Evolutionary conservation across 805 yeast genomes (phyloP).

Genomic region (Candida broadrunensis): DNA sequence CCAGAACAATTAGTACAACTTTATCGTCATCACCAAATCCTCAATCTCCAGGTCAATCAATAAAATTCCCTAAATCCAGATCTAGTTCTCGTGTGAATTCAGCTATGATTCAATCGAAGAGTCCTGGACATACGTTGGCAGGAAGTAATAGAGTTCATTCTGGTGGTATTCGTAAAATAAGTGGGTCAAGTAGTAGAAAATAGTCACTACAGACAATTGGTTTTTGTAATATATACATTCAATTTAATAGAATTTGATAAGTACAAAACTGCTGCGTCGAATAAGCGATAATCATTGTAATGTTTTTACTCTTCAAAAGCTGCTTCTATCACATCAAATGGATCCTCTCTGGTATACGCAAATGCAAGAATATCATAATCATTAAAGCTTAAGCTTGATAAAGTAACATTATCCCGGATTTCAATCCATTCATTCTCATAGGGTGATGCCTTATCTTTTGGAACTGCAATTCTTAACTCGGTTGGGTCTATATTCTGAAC

Average conservation of each 20-base stretch:
- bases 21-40: slow-evolving; percentile 27
- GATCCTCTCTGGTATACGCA: slow-evolving; percentile 32
- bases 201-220: background rate
- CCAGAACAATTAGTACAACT: slow-evolving; percentile 46
- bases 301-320: slow-evolving; percentile 32
- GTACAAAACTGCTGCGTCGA: too few relatives aligned
- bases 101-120: slow-evolving; percentile 10
- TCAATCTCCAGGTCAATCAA: slow-evolving; percentile 20
- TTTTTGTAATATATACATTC: background rate
- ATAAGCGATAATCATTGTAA: too few relatives aligned
- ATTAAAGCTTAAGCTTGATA: slow-evolving; percentile 26
- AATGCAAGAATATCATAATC: slow-evolving; percentile 46
- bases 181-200: slow-evolving; percentile 14
- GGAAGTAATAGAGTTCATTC: slow-evolving; percentile 11
- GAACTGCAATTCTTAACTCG: slow-evolving; percentile 39
- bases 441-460: slow-evolving; percentile 34
- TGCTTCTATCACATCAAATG: slow-evolving; percentile 31
- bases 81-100: slow-evolving; percentile 19
- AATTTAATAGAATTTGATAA: too few relatives aligned
- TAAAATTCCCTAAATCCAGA: slow-evolving; percentile 23
- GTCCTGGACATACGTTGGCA: slow-evolving; percentile 6
- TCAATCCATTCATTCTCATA: slow-evolving; percentile 35
- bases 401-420: slow-evolving; percentile 20
- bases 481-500: slow-evolving; percentile 9
- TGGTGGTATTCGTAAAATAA: slow-evolving; percentile 22